Evolutionary conservation across 257 asterid genomes (phyloP), one percentile per base, ranked within the genome.

Genomic region (Mentha longifolia): DNA sequence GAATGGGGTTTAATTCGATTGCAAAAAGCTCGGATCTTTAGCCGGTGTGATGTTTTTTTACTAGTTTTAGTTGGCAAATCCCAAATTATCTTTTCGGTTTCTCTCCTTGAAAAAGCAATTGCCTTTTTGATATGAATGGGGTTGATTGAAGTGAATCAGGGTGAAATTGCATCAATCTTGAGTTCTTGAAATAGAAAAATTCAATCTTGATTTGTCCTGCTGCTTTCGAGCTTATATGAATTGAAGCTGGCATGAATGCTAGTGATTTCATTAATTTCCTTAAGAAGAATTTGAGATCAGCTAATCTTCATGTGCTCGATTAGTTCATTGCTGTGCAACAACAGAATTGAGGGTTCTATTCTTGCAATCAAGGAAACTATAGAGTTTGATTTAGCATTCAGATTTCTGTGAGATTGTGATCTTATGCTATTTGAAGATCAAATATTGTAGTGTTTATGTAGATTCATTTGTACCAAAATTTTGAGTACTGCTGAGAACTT

Each of bases 1-100:
- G 45, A 67, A 45, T 58, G 75, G n/a, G 75, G 74, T 61, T 28
- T 64, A 61, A 31, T 68, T 63, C 46, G 71, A 28, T 61, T 70
- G 54, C 47, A 22, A 50, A 37, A 70, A 69, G 79, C 59, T 68
- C 70, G 41, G 80, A 78, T 82, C 81, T 79, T 81, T 74, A 43
- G 46, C 47, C 5, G 2, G 22, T 59, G 66, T 17, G 63, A 61
- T 66, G 77, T 43, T 65, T 43, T 15, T 22, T 22, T 78, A 19
- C 76, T 65, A 65, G 67, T 19, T 79, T 68, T 70, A 47, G 68
- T 65, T 46, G 49, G 9, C 15, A 22, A 61, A 49, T 67, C 60
- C 33, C 43, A 49, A 57, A 71, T 61, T 67, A 37, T 59, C 73
- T 17, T 73, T 50, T 7, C 35, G 7, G 31, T 25, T 69, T 46